A percentile compares a stretch with the other conserved stretches of the same genome.
Conservation (phyloP, 2,329 filamentous ascomycete species). For the Monascus ruber region DNA sequence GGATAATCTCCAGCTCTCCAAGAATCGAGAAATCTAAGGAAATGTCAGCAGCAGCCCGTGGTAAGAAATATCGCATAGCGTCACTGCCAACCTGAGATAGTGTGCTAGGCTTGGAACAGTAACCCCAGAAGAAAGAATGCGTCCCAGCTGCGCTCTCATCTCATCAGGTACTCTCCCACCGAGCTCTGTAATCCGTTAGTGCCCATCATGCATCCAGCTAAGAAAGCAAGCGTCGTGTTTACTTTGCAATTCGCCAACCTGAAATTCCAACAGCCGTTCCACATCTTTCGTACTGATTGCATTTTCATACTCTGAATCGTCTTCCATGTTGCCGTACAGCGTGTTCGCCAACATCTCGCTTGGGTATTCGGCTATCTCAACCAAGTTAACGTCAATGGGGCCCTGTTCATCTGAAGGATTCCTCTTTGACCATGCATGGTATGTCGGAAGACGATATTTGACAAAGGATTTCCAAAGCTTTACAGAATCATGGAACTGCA, state of each 20-base stretch:
- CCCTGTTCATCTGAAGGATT: conserved; percentile 35
- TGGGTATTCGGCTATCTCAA: conserved; percentile 45
- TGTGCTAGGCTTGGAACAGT: conserved; percentile 63
- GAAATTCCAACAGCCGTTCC: conserved; percentile 72
- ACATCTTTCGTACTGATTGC: conserved; percentile 65
- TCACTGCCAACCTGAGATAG: conserved; percentile 51
- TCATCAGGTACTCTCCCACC: conserved; percentile 67
- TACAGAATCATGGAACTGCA: conserved; percentile 69
- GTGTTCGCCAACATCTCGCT: conserved; percentile 38
- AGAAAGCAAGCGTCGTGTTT: conserved; percentile 15
- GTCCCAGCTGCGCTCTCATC: conserved; percentile 59
- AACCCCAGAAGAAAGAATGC: conserved; percentile 55
- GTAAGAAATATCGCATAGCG: neutral
- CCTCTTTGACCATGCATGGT: conserved; percentile 46
- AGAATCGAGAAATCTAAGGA: conserved; percentile 66
- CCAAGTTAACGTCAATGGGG: conserved; percentile 53
- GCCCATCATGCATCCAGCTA: neutral
- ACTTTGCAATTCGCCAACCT: conserved; percentile 81
- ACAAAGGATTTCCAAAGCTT: conserved; percentile 76
- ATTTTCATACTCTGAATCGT: conserved; percentile 29
- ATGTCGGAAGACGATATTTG: conserved; percentile 66
- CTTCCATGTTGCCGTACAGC: conserved; percentile 39
- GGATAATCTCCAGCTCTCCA: conserved; percentile 87
- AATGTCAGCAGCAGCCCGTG: conserved; percentile 6
- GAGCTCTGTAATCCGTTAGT: conserved; percentile 44